These are phyloP conservation scores for Colletotrichum orchidophilum DNA, from an alignment of 2,329 filamentous ascomycete species.

Conservation along the genomic window DNA sequence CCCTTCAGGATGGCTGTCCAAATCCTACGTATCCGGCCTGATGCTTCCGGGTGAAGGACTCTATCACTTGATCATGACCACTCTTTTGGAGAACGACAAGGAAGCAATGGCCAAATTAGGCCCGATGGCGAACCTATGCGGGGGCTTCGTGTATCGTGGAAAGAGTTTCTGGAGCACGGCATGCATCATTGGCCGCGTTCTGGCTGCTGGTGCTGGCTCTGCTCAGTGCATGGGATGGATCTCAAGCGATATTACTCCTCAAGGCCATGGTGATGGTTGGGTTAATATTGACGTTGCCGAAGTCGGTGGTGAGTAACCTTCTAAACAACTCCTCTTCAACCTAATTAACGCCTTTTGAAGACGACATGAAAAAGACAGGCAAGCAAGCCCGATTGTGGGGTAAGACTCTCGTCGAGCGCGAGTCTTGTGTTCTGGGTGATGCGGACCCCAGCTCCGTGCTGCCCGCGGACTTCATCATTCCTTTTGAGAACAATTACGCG, in stretches of 20 bases:
- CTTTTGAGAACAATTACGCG: conserved; percentile 63
- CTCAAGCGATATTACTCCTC: conserved; percentile 66
- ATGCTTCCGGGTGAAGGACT: conserved; percentile 72
- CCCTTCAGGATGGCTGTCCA: conserved; percentile 72
- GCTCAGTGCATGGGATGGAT: conserved; percentile 76
- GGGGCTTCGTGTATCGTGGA: conserved; percentile 69
- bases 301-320: conserved; percentile 54
- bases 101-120: conserved; percentile 67
- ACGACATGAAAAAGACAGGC: conserved; percentile 58
- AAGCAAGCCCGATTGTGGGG: conserved; percentile 70
- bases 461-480: conserved; percentile 71
- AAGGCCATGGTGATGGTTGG: conserved; percentile 64
- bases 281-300: conserved; percentile 66
- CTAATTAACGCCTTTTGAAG: conserved; percentile 42
- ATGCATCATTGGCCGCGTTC: conserved; percentile 71
- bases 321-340: neutral
- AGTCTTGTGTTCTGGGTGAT: conserved; percentile 69
- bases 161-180: conserved; percentile 77
- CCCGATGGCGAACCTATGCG: conserved; percentile 68
- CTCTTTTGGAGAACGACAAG: conserved; percentile 71
- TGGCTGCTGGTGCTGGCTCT: conserved; percentile 69
- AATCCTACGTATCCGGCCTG: conserved; percentile 72
- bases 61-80: conserved; percentile 72
- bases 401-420: conserved; percentile 66
- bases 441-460: conserved; percentile 63